Conservation (phyloP, 345 rosid genomes). For the Salix arbutifolia region DNA sequence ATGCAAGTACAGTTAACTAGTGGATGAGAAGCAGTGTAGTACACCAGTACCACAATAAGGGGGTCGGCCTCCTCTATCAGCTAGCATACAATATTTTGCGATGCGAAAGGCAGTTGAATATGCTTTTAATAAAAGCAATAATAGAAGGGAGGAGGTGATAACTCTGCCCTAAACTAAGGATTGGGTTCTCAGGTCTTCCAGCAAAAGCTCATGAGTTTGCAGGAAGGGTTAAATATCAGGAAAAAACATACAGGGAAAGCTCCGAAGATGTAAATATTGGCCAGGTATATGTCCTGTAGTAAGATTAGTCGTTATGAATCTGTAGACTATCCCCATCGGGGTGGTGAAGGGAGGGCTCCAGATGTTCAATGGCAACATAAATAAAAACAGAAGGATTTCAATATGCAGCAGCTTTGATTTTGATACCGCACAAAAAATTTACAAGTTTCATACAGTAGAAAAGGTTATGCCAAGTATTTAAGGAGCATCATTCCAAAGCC, state of each 20-base stretch:
- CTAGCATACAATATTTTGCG: background rate
- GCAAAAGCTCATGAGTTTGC: background rate
- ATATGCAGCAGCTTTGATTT: background rate
- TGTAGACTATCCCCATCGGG: too few relatives aligned
- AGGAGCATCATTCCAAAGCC: slow-evolving; percentile 62
- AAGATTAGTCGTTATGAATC: too few relatives aligned
- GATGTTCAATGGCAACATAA: background rate
- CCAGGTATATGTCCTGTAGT: too few relatives aligned
- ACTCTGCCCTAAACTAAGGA: background rate
- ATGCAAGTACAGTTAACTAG: slow-evolving; percentile 13
- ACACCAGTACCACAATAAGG: background rate
- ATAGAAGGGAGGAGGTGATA: background rate
- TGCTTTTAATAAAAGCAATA: background rate
- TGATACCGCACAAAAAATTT: background rate
- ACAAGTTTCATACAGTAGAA: background rate
- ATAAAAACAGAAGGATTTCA: background rate
- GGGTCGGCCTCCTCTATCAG: background rate
- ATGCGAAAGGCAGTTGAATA: background rate
- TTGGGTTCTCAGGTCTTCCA: background rate
- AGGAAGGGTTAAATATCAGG: background rate
- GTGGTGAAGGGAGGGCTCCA: too few relatives aligned
- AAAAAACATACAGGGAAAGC: too few relatives aligned
- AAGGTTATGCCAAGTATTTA: slow-evolving; percentile 22
- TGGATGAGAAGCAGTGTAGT: background rate
- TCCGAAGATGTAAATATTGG: too few relatives aligned